phyloP scores from a whole-genome alignment of 2,329 filamentous ascomycete species.

The Rachicladosporium sp. region DNA sequence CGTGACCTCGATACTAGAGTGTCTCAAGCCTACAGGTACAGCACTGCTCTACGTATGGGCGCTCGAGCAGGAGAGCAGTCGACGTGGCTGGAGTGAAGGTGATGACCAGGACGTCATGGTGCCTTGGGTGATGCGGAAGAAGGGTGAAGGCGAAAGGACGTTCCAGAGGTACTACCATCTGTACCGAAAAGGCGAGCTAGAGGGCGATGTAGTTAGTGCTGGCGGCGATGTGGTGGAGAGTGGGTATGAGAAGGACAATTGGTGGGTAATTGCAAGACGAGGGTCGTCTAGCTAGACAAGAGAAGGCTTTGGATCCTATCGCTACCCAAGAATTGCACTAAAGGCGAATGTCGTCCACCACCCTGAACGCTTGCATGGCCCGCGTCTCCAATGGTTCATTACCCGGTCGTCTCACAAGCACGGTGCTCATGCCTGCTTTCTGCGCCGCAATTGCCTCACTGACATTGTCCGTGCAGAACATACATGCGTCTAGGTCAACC shows the following conservation, averaged over 20 bases:
- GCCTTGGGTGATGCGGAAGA: slow-evolving; percentile 65
- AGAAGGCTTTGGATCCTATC: background rate
- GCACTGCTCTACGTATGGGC: slow-evolving; percentile 90
- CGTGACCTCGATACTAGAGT: slow-evolving; percentile 56
- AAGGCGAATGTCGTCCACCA: slow-evolving; percentile 8
- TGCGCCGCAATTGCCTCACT: slow-evolving; percentile 39
- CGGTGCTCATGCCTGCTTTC: slow-evolving; percentile 29
- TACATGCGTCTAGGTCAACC: slow-evolving; percentile 12
- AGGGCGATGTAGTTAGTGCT: slow-evolving; percentile 60
- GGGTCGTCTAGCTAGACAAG: background rate
- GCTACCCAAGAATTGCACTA: background rate
- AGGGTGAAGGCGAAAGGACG: slow-evolving; percentile 33
- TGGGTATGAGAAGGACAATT: slow-evolving; percentile 96
- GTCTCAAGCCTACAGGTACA: slow-evolving; percentile 48
- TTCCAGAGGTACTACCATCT: slow-evolving; percentile 93
- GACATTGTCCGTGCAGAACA: slow-evolving; percentile 75
- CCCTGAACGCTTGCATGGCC: slow-evolving; percentile 24
- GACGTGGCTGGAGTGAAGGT: slow-evolving; percentile 77
- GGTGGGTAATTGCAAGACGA: slow-evolving; percentile 64
- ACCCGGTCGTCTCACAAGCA: slow-evolving; percentile 48
- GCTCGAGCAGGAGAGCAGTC: slow-evolving; percentile 75
- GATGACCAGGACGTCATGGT: slow-evolving; percentile 86
- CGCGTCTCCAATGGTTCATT: slow-evolving; percentile 51
- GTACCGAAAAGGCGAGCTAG: slow-evolving; percentile 75
- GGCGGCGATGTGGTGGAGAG: slow-evolving; percentile 65